Conservation (phyloP, 208 protist species). For the Tetramitus jugosus region DNA sequence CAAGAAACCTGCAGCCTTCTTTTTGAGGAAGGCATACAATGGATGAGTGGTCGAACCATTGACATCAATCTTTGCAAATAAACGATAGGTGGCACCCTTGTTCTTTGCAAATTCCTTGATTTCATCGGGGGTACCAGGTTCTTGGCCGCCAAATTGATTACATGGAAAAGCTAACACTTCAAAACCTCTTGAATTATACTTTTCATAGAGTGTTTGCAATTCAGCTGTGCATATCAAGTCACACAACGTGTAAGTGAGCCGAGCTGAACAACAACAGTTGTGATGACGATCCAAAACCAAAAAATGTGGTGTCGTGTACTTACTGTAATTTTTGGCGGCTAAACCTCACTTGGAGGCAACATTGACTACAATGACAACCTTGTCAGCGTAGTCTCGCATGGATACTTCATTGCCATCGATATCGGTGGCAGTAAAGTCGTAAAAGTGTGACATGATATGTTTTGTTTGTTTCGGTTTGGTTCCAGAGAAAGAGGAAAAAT, state of each 20-base stretch:
- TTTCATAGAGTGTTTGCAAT: constrained; percentile 63
- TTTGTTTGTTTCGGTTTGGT: not conserved
- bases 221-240: too few species aligned
- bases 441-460: not conserved
- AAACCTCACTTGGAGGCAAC: constrained; percentile 78
- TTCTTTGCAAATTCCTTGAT: constrained; percentile 47
- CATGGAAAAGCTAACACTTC: constrained; percentile 79
- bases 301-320: too few species aligned
- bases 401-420: constrained; percentile 16
- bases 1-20: constrained; percentile 49
- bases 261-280: not conserved
- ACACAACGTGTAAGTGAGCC: too few species aligned
- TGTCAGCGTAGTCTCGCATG: constrained; percentile 49
- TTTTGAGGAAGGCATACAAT: constrained; percentile 67
- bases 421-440: constrained; percentile 22
- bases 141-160: constrained; percentile 70
- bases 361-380: constrained; percentile 77
- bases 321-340: constrained; percentile 32
- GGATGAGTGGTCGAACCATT: constrained; percentile 43
- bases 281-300: not conserved
- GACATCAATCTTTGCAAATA: not conserved
- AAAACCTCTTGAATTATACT: constrained; percentile 68
- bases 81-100: too few species aligned
- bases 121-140: constrained; percentile 65
- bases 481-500: too few species aligned